phyloP scores from a whole-genome alignment of 768 basidiomycete genomes.

The Crepidotus variabilis region DNA sequence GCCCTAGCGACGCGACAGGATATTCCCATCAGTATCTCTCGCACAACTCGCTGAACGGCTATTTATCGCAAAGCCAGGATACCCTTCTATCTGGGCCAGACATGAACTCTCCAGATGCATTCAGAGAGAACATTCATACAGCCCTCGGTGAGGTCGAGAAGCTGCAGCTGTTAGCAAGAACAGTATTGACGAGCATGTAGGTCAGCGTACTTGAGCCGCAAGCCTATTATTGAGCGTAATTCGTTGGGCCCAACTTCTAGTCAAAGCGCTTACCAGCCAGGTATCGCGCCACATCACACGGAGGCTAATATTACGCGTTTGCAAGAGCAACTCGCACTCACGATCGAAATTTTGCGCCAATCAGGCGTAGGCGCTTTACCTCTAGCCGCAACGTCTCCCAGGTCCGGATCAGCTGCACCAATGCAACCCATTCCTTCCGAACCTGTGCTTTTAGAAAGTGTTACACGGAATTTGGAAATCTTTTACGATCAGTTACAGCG shows the following conservation, averaged over 20 bases:
- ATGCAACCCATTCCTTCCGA: conserved; percentile 31
- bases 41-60: background rate
- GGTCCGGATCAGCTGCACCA: background rate
- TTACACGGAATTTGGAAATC: conserved; percentile 36
- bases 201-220: conserved; percentile 15
- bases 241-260: conserved; percentile 23
- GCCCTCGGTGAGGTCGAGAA: conserved; percentile 45
- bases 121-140: conserved; percentile 53
- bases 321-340: conserved; percentile 43
- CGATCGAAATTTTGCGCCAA: conserved; percentile 47
- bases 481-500: conserved; percentile 50
- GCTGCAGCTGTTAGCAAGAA: conserved; percentile 46
- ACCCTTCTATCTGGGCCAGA: conserved; percentile 36
- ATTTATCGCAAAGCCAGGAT: conserved; percentile 8
- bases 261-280: conserved; percentile 58
- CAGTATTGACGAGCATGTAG: conserved; percentile 51
- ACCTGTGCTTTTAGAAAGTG: conserved; percentile 40
- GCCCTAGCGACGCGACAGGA: background rate
- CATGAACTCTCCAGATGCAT: conserved; percentile 56
- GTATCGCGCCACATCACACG: conserved; percentile 16
- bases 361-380: conserved; percentile 70
- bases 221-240: background rate
- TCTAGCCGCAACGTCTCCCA: conserved; percentile 29
- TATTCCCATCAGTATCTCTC: background rate
- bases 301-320: conserved; percentile 47